A percentile compares a stretch with the other conserved stretches of the same genome.
Conservation (phyloP, 139 green algal genomes). For the Closterium sp. region DNA sequence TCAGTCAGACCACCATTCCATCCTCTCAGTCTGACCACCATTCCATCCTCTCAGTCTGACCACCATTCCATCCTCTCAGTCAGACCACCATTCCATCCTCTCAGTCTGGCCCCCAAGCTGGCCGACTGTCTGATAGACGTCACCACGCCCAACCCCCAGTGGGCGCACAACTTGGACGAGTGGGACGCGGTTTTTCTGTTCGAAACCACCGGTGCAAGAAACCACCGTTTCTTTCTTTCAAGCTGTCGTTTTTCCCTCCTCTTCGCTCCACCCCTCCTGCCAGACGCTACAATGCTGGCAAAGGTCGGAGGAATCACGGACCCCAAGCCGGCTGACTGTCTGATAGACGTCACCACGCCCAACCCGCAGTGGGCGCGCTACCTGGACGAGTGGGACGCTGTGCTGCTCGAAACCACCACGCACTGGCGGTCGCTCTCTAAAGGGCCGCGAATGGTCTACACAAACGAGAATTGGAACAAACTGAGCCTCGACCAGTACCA, state of each 20-base stretch:
- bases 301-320: neutral
- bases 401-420: neutral
- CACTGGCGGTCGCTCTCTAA: neutral
- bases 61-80: too few species aligned
- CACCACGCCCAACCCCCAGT: neutral
- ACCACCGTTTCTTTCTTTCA: neutral
- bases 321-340: neutral
- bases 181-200: neutral
- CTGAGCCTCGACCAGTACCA: neutral
- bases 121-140: neutral
- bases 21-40: too few species aligned
- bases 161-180: neutral
- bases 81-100: too few species aligned
- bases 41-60: too few species aligned
- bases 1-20: too few species aligned
- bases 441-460: neutral
- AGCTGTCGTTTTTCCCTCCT: neutral
- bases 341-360: neutral
- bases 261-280: neutral
- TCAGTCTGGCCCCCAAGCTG: too few species aligned
- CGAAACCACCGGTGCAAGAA: neutral
- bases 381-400: neutral
- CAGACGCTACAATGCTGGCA: neutral
- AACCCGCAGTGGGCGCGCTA: neutral
- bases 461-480: neutral